These are phyloP conservation scores for Blastobotrys ciferrii DNA, from an alignment of 1,139 yeast species.

Conservation along the genomic window DNA sequence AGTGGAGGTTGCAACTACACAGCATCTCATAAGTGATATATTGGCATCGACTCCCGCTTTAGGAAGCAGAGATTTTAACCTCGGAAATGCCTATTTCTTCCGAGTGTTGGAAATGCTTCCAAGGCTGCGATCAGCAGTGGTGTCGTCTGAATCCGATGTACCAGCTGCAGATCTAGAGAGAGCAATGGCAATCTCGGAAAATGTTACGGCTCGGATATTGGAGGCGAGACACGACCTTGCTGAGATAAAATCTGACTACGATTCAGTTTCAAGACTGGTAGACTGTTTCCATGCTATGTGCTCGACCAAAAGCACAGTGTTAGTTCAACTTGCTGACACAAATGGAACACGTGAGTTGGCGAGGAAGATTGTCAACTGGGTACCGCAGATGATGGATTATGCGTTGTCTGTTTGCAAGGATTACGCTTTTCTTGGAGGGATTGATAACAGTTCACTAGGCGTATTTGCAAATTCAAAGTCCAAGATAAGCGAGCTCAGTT, in stretches of 20 bases:
- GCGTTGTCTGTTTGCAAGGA: conserved; percentile 7
- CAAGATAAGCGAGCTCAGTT: conserved; percentile 12
- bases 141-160: conserved; percentile 62
- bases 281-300: neutral
- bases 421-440: neutral
- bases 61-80: conserved; percentile 41
- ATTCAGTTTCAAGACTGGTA: neutral
- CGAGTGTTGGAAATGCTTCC: conserved; percentile 78
- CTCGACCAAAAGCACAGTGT: neutral
- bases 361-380: conserved; percentile 7
- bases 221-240: conserved; percentile 9
- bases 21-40: conserved; percentile 61
- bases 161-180: conserved; percentile 73
- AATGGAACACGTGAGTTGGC: neutral
- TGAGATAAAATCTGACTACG: neutral
- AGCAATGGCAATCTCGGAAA: conserved; percentile 79
- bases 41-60: conserved; percentile 53
- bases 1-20: conserved; percentile 60
- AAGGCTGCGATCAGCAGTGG: conserved; percentile 63
- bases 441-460: neutral
- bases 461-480: conserved; percentile 10
- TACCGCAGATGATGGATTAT: conserved; percentile 12
- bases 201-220: conserved; percentile 51
- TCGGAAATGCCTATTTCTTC: conserved; percentile 61
- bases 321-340: neutral